Conservation (phyloP, 352 stramenopile genomes). For the Pythium aphanidermatum region DNA sequence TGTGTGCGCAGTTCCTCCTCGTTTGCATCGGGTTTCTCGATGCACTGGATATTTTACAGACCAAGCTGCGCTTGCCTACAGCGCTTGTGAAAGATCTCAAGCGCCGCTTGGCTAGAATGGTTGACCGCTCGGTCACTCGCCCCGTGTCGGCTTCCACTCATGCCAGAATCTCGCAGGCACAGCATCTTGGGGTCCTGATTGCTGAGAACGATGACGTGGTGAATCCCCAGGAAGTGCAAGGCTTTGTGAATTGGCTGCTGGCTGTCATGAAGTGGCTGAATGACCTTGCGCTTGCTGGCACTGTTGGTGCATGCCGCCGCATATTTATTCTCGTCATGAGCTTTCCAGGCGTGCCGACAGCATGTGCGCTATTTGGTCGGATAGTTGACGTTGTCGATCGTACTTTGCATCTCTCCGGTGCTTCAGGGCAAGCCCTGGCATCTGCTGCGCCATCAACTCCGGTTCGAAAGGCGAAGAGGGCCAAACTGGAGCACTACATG, state of each 20-base stretch:
- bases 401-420: conserved; percentile 33
- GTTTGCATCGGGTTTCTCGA: conserved; percentile 74
- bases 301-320: conserved; percentile 50
- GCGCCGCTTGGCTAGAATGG: conserved; percentile 56
- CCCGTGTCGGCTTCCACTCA: conserved; percentile 21
- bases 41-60: conserved; percentile 66
- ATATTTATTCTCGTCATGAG: conserved; percentile 77
- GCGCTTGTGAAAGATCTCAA: conserved; percentile 73
- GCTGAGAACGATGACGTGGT: conserved; percentile 40
- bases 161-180: conserved; percentile 17
- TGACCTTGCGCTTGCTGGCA: conserved; percentile 35
- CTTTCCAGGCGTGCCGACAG: conserved; percentile 61
- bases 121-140: conserved; percentile 38
- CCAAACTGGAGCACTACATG: conserved; percentile 41
- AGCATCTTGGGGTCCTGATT: conserved; percentile 36
- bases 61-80: conserved; percentile 57
- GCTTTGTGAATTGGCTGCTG: conserved; percentile 64
- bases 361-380: conserved; percentile 59
- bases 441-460: conserved; percentile 10
- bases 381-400: conserved; percentile 69
- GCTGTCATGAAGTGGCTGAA: conserved; percentile 56
- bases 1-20: conserved; percentile 50
- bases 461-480: conserved; percentile 11
- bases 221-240: conserved; percentile 55
- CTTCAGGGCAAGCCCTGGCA: neutral